Conservation (phyloP, 1,139 yeast species). For the Arxiozyma bovina region DNA sequence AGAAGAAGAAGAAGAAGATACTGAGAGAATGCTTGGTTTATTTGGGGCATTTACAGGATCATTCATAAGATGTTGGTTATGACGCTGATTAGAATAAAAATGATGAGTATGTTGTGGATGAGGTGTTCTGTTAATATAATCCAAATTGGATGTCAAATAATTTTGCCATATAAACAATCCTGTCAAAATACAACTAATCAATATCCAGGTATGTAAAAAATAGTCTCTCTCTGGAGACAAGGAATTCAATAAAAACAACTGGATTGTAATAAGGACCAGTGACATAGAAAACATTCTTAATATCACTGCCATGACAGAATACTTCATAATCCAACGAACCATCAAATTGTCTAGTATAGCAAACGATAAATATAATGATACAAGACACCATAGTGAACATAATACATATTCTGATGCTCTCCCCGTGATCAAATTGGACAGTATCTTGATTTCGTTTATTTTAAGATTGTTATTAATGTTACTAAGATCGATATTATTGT, state of each 20-base stretch:
- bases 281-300: slow-evolving; percentile 79
- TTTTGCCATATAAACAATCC: slow-evolving; percentile 78
- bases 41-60: slow-evolving; percentile 60
- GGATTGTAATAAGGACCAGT: slow-evolving; percentile 58
- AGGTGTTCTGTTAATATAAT: slow-evolving; percentile 38
- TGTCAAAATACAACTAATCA: slow-evolving; percentile 78
- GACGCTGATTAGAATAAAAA: not conserved
- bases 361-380: slow-evolving; percentile 75
- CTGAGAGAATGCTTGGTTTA: slow-evolving; percentile 55
- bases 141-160: slow-evolving; percentile 79
- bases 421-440: slow-evolving; percentile 29
- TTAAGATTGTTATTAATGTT: not conserved
- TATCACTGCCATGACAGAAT: slow-evolving; percentile 80
- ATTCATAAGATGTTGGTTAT: slow-evolving; percentile 38
- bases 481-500: slow-evolving; percentile 9
- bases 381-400: slow-evolving; percentile 76
- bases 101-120: not conserved
- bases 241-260: slow-evolving; percentile 57
- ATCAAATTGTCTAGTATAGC: slow-evolving; percentile 81
- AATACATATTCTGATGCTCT: slow-evolving; percentile 61
- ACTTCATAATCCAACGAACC: slow-evolving; percentile 89
- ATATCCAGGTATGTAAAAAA: slow-evolving; percentile 82
- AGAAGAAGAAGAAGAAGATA: slow-evolving; percentile 44
- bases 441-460: not conserved
- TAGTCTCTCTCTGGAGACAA: slow-evolving; percentile 49